A percentile compares a stretch with the other conserved stretches of the same genome.
Evolutionary conservation across 2,329 filamentous ascomycete genomes (phyloP).

Genomic region (Phaeosphaeriaceae sp.): DNA sequence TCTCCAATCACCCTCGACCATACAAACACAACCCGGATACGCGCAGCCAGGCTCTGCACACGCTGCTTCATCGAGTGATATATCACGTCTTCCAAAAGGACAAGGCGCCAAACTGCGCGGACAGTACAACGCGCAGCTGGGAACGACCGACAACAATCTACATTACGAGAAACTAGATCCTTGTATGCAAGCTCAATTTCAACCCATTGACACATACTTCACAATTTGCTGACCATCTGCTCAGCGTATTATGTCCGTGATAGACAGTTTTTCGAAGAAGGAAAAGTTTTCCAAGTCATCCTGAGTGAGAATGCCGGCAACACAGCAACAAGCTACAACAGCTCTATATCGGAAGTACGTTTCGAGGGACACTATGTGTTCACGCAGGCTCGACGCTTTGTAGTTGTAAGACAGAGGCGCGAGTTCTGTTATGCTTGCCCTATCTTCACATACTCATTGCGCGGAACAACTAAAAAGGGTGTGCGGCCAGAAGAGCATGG

Average conservation of each 20-base stretch:
- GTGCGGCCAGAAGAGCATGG: constrained; percentile 46
- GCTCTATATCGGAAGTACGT: constrained; percentile 4
- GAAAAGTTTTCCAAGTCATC: background rate
- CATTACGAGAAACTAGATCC: background rate
- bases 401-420: constrained; percentile 17
- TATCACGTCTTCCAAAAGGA: background rate
- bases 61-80: too few relatives aligned
- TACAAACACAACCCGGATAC: too few relatives aligned
- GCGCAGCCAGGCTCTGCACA: too few relatives aligned
- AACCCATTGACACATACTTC: too few relatives aligned
- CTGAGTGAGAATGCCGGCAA: background rate
- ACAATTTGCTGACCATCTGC: background rate
- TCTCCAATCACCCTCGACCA: too few relatives aligned
- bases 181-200: background rate
- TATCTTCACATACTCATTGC: constrained; percentile 47
- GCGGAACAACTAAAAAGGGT: constrained; percentile 44
- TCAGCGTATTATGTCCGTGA: background rate
- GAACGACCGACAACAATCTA: background rate
- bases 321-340: constrained; percentile 1
- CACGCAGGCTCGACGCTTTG: constrained; percentile 23
- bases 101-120: background rate
- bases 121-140: background rate
- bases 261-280: background rate
- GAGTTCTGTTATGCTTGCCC: constrained; percentile 32
- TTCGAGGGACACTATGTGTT: constrained; percentile 12